phyloP scores from a whole-genome alignment of 495 filamentous ascomycete genomes.

The Amniculicola lignicola region DNA sequence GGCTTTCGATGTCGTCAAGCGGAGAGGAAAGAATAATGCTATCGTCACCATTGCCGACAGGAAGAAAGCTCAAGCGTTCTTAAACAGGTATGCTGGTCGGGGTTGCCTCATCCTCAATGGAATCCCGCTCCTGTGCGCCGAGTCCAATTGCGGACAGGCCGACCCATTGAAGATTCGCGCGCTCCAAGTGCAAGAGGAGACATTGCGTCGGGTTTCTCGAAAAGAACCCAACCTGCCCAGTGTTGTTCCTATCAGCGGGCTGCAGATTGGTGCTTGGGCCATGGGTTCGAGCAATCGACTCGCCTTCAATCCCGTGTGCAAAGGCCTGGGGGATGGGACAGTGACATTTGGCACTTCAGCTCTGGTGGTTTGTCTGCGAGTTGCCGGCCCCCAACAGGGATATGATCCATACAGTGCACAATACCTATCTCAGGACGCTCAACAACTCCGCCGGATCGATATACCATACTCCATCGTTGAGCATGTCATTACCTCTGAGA shows the following conservation, averaged over 20 bases:
- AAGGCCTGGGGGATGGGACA: not conserved
- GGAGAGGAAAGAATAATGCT: not conserved
- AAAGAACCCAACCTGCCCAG: not conserved
- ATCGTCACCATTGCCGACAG: not conserved
- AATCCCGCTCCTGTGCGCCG: not conserved
- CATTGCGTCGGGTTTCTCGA: not conserved
- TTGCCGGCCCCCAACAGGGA: not conserved
- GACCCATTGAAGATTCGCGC: not conserved
- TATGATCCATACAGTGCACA: no score
- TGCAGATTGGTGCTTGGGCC: not conserved
- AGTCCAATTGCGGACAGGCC: not conserved
- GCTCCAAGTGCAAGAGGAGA: not conserved
- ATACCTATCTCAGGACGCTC: no score
- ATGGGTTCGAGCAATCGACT: not conserved
- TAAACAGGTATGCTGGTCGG: not conserved
- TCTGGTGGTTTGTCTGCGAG: constrained; percentile 1
- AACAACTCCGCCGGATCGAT: constrained; percentile 2
- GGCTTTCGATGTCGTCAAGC: not conserved
- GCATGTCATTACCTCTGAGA: not conserved
- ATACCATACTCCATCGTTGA: constrained; percentile 10
- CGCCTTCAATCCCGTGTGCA: not conserved
- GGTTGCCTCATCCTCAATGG: not conserved
- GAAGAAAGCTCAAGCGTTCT: not conserved
- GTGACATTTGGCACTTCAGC: not conserved
- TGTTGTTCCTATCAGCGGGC: not conserved